A percentile compares a stretch with the other conserved stretches of the same genome.
Conservation (phyloP, 2,329 filamentous ascomycete species). For the Fusarium sp. region DNA sequence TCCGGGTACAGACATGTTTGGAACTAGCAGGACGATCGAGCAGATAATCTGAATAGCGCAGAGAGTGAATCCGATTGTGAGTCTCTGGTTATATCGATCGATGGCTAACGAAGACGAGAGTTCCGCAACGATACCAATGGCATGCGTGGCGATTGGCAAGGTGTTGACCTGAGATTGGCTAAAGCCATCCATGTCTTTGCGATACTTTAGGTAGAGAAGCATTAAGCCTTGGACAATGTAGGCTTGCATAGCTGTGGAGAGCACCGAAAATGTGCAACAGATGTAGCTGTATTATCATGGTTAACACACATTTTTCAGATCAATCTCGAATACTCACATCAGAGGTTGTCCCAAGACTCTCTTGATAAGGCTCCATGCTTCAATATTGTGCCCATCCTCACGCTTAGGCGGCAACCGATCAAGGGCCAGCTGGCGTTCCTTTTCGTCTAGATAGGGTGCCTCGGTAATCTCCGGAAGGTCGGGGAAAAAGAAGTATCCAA, state of each 20-base stretch:
- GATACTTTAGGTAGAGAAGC: slow-evolving; percentile 42
- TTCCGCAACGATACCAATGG: slow-evolving; percentile 41
- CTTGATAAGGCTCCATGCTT: slow-evolving; percentile 44
- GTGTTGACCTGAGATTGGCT: slow-evolving; percentile 45
- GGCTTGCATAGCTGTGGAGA: slow-evolving; percentile 34
- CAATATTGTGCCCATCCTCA: slow-evolving; percentile 50
- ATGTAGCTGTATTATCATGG: not conserved
- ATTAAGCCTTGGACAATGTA: slow-evolving; percentile 43
- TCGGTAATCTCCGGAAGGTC: slow-evolving; percentile 50
- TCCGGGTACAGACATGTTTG: slow-evolving; percentile 31
- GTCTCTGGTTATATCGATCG: slow-evolving; percentile 24
- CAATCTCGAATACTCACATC: slow-evolving; percentile 31
- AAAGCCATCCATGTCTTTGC: slow-evolving; percentile 32
- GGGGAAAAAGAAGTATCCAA: slow-evolving; percentile 39
- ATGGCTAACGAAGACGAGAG: slow-evolving; percentile 35
- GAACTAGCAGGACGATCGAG: slow-evolving; percentile 35
- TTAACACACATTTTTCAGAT: not conserved
- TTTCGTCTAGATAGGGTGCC: slow-evolving; percentile 51
- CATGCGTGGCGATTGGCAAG: slow-evolving; percentile 40
- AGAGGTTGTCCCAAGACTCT: slow-evolving; percentile 45
- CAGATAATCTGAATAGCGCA: slow-evolving; percentile 34
- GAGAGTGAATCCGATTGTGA: slow-evolving; percentile 21
- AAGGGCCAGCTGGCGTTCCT: slow-evolving; percentile 49
- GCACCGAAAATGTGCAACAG: slow-evolving; percentile 47
- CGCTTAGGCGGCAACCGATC: slow-evolving; percentile 48